phyloP scores from a whole-genome alignment of 108 stramenopile genomes.

The Skeletonema tropicum region DNA sequence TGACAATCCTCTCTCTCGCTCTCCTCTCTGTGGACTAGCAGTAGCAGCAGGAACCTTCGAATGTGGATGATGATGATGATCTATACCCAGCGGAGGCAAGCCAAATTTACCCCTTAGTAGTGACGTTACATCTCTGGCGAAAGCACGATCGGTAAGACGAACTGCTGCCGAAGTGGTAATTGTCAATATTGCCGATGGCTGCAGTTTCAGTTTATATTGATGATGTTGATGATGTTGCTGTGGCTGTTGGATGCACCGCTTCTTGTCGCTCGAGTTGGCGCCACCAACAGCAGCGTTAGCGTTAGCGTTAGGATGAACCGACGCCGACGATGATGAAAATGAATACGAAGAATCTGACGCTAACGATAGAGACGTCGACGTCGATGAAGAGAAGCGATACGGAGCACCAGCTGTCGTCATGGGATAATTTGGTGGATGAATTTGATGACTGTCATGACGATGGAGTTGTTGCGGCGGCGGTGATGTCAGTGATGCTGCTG shows the following conservation, averaged over 20 bases:
- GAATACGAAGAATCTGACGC: conserved; percentile 25
- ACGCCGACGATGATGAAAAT: conserved; percentile 36
- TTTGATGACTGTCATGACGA: conserved; percentile 39
- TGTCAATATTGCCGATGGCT: conserved; percentile 9
- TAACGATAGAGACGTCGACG: conserved; percentile 26
- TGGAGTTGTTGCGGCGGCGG: conserved; percentile 9
- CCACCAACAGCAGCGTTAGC: not conserved
- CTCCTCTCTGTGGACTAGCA: conserved; percentile 2
- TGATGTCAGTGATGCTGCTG: too few relatives aligned
- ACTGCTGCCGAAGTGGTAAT: conserved; percentile 45
- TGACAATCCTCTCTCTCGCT: not conserved
- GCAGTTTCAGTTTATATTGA: not conserved
- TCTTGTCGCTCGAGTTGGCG: not conserved
- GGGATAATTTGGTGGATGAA: conserved; percentile 44
- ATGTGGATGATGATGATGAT: not conserved
- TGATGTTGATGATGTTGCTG: not conserved
- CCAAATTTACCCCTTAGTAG: conserved; percentile 54
- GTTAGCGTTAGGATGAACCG: conserved; percentile 1
- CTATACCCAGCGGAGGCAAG: conserved; percentile 19
- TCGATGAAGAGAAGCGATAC: conserved; percentile 30
- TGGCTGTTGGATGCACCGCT: not conserved
- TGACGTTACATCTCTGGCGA: conserved; percentile 43
- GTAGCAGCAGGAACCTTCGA: too few relatives aligned
- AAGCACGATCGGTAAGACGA: conserved; percentile 48
- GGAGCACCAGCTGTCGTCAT: conserved; percentile 27